Evolutionary conservation across 2,329 filamentous ascomycete genomes (phyloP).

Genomic region (Colletotrichum sp.): DNA sequence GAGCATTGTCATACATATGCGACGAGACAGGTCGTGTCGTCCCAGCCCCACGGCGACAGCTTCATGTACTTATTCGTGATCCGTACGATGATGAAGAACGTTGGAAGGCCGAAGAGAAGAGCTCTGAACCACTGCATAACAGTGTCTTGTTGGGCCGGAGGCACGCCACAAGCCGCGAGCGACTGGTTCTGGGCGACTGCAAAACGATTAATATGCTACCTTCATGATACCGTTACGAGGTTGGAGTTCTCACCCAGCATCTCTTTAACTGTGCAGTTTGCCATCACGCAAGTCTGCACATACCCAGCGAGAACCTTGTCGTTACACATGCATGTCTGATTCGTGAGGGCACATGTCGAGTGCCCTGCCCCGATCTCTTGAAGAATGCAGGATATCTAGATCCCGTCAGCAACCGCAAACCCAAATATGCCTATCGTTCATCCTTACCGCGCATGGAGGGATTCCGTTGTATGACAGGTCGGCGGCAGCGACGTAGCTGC

Average conservation of each 20-base stretch:
- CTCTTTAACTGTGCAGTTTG: constrained; percentile 10
- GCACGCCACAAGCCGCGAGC: constrained; percentile 1
- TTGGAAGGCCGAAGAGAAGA: not conserved
- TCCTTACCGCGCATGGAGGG: constrained; percentile 7
- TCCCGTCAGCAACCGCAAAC: not conserved
- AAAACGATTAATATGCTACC: not conserved
- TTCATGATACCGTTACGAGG: not conserved
- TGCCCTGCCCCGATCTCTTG: constrained; percentile 5
- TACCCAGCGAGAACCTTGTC: not conserved
- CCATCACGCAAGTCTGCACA: constrained; percentile 5
- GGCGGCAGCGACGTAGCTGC: not conserved
- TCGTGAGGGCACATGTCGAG: not conserved
- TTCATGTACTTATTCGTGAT: constrained; percentile 11
- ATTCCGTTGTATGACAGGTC: not conserved
- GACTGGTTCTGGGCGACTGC: constrained; percentile 1
- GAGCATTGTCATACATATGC: not conserved
- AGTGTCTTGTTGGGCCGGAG: not conserved
- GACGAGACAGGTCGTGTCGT: constrained; percentile 5
- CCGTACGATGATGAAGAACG: not conserved
- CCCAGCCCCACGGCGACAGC: constrained; percentile 12
- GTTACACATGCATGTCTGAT: constrained; percentile 15
- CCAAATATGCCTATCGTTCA: not conserved
- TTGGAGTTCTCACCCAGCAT: not conserved
- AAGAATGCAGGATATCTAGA: not conserved
- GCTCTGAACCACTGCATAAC: not conserved